A percentile compares a stretch with the other conserved stretches of the same genome.
Conservation (phyloP, 768 basidiomycete genomes). For the Termitomyces sp. region DNA sequence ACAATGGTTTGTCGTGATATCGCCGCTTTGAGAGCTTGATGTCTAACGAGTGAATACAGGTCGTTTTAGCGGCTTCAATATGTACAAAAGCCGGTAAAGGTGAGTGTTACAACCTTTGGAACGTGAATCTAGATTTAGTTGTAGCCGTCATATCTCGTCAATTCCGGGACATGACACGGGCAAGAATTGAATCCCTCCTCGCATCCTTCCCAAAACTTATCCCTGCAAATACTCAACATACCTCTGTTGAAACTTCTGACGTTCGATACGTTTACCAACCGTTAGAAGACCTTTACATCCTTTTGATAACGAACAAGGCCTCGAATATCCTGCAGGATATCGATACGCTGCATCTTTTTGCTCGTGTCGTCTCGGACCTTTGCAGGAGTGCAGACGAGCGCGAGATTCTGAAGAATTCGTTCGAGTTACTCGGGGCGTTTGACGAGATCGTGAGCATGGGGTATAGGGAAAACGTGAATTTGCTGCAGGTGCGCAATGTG, state of each 20-base stretch:
- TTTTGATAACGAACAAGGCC: constrained; percentile 96
- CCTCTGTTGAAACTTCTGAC: constrained; percentile 92
- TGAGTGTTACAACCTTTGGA: constrained; percentile 27
- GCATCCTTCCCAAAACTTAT: constrained; percentile 98
- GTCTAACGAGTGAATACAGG: constrained; percentile 37
- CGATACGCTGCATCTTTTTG: constrained; percentile 90
- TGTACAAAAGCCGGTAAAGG: constrained; percentile 94
- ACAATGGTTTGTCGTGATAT: constrained; percentile 8
- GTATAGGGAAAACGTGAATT: constrained; percentile 71
- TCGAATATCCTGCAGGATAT: constrained; percentile 99
- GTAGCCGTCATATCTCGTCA: constrained; percentile 94
- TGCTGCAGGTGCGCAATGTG: constrained; percentile 74
- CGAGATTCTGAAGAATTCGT: constrained; percentile 86
- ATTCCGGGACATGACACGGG: constrained; percentile 88
- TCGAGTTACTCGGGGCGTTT: constrained; percentile 92
- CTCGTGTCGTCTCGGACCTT: constrained; percentile 88
- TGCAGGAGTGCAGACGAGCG: constrained; percentile 83
- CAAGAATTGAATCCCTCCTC: constrained; percentile 91
- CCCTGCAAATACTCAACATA: constrained; percentile 90
- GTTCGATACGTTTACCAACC: constrained; percentile 97
- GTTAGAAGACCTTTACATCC: constrained; percentile 93
- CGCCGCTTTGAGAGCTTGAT: not conserved
- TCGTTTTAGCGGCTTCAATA: constrained; percentile 91
- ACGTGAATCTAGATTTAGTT: not conserved
- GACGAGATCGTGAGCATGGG: constrained; percentile 95